These are phyloP conservation scores for Raphanus sativus DNA, from an alignment of 345 rosid genomes.

Conservation along the genomic window DNA sequence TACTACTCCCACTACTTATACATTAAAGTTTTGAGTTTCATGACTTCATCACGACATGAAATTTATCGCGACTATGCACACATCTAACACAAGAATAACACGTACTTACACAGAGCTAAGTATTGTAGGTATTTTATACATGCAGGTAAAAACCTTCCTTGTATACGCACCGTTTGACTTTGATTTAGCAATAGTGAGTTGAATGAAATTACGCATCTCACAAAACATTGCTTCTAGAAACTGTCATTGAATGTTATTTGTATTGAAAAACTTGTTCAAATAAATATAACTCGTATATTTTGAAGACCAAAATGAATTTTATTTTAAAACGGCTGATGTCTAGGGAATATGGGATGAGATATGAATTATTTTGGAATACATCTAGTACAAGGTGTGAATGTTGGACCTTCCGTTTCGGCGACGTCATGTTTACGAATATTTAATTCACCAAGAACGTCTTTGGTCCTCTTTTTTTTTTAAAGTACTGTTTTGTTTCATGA, in stretches of 20 bases:
- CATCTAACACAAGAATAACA: neutral
- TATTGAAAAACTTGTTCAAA: neutral
- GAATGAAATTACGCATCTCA: slow-evolving; percentile 4
- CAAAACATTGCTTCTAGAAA: slow-evolving; percentile 2
- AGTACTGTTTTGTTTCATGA: neutral
- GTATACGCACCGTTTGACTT: slow-evolving; percentile 22
- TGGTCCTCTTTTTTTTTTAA: neutral
- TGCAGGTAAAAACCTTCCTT: slow-evolving; percentile 15
- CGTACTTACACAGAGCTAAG: neutral
- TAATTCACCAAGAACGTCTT: too few relatives aligned
- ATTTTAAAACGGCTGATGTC: neutral
- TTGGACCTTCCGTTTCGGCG: slow-evolving; percentile 10
- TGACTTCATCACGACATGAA: too few relatives aligned
- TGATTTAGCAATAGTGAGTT: slow-evolving; percentile 19
- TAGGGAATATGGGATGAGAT: slow-evolving; percentile 5
- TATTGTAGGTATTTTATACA: neutral
- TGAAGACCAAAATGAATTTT: neutral
- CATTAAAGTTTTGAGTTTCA: neutral
- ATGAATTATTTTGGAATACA: neutral
- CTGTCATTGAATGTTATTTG: neutral
- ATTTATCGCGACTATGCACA: neutral
- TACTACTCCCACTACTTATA: neutral
- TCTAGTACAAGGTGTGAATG: neutral
- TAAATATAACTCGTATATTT: neutral
- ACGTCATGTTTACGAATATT: slow-evolving; percentile 6